Percentiles rank a stretch among this genome's conserved stretches.
Evolutionary conservation across 768 basidiomycete species (phyloP).

Genomic region (Agaricus bisporus): DNA sequence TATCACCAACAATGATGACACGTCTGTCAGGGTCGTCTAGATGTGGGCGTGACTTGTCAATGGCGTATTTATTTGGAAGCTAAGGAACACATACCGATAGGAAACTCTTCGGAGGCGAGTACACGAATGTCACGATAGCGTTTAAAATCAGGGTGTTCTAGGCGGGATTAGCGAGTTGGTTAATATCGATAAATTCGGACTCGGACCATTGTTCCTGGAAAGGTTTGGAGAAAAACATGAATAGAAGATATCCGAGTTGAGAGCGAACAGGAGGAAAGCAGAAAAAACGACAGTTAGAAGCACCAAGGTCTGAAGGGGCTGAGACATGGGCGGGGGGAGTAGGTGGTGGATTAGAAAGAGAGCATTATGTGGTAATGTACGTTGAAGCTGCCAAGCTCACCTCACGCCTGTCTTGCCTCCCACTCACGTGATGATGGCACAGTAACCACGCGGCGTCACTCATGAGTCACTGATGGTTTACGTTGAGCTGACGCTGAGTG

Average conservation of each 20-base stretch:
- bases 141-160: constrained; percentile 53
- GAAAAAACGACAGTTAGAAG: not conserved
- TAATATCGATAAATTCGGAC: not conserved
- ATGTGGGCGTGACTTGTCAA: not conserved
- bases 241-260: not conserved
- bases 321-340: constrained; percentile 11
- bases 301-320: constrained; percentile 9
- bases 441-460: not conserved
- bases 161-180: not conserved
- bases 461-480: too few species aligned
- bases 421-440: too few species aligned
- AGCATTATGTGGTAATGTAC: constrained; percentile 10
- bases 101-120: constrained; percentile 44
- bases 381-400: too few species aligned
- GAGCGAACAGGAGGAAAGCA: not conserved
- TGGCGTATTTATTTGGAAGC: not conserved
- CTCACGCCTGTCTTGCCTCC: too few species aligned
- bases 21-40: constrained; percentile 49
- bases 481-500: too few species aligned
- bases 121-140: constrained; percentile 36
- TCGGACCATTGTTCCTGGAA: too few species aligned
- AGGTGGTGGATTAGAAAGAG: constrained; percentile 7
- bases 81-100: constrained; percentile 35
- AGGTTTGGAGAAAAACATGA: too few species aligned
- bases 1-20: constrained; percentile 77